Percentiles rank a stretch among this genome's conserved stretches.
Conservation (phyloP, 1,284 basidiomycete species). For the Xanthoconium separans region DNA sequence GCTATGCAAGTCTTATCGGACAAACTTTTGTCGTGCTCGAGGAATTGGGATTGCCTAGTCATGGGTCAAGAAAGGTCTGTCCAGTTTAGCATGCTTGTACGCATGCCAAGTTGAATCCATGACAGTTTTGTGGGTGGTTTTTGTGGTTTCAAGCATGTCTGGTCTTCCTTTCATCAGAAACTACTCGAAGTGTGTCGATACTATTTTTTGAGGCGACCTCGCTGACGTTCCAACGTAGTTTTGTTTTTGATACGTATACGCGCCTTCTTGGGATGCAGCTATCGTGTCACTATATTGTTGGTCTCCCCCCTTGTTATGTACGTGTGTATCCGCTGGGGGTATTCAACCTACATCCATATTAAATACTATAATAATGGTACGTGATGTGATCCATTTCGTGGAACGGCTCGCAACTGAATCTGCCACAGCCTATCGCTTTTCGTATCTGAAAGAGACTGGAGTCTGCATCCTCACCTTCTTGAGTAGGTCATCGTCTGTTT, state of each 20-base stretch:
- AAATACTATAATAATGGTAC: background rate
- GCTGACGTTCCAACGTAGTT: background rate
- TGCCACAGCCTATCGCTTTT: background rate
- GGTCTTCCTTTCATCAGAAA: conserved; percentile 1
- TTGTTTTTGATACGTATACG: conserved; percentile 6
- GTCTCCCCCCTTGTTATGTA: conserved; percentile 4
- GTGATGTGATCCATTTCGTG: background rate
- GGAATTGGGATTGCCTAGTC: background rate
- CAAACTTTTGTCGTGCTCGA: conserved; percentile 2
- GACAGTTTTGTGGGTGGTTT: background rate
- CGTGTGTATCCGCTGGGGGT: background rate
- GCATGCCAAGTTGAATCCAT: background rate
- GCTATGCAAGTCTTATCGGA: conserved; percentile 5
- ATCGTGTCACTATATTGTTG: background rate
- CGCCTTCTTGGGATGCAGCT: conserved; percentile 4
- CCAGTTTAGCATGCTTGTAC: background rate
- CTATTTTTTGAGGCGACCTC: background rate
- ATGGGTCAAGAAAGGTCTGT: background rate
- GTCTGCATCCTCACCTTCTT: background rate
- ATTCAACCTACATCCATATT: background rate
- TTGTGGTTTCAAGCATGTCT: background rate
- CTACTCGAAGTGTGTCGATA: conserved; percentile 1
- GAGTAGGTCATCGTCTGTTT: background rate
- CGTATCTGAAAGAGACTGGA: background rate
- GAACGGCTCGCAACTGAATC: background rate